These are phyloP conservation scores for Phaeotremella skinneri DNA, from an alignment of 768 basidiomycete species.

Conservation along the genomic window DNA sequence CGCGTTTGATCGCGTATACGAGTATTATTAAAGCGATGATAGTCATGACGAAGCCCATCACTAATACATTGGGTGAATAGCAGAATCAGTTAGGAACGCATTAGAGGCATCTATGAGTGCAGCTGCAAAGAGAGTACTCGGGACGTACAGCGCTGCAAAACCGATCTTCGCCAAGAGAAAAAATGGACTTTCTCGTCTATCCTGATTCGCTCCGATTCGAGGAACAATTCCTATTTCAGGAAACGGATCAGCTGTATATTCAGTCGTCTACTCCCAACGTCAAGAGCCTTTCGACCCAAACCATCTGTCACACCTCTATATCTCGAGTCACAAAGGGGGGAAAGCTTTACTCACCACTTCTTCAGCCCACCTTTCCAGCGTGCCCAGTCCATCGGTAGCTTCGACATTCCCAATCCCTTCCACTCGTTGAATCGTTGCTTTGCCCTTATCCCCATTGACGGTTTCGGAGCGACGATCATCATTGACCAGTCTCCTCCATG, in stretches of 20 bases:
- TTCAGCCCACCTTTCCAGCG: constrained; percentile 34
- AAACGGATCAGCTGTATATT: neutral
- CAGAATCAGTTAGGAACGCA: too few relatives aligned
- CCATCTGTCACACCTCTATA: constrained; percentile 7
- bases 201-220: constrained; percentile 13
- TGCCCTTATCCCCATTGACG: neutral
- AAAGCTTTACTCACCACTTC: constrained; percentile 26
- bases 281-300: constrained; percentile 12
- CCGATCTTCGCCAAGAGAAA: neutral
- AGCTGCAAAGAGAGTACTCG: neutral
- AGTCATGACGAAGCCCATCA: too few relatives aligned
- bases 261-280: constrained; percentile 4
- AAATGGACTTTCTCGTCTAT: neutral
- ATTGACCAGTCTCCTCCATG: constrained; percentile 21
- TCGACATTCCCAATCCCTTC: constrained; percentile 13
- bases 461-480: neutral
- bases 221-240: constrained; percentile 14
- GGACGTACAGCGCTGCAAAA: neutral
- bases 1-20: too few relatives aligned
- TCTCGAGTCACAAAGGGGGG: neutral
- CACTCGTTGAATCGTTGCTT: neutral
- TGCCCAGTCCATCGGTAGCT: constrained; percentile 17
- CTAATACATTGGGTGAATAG: too few relatives aligned
- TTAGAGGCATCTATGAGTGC: neutral
- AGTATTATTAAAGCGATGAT: too few relatives aligned